Evolutionary conservation across 73 alveolate genomes (phyloP).

Genomic region (Breviolum minutum): DNA sequence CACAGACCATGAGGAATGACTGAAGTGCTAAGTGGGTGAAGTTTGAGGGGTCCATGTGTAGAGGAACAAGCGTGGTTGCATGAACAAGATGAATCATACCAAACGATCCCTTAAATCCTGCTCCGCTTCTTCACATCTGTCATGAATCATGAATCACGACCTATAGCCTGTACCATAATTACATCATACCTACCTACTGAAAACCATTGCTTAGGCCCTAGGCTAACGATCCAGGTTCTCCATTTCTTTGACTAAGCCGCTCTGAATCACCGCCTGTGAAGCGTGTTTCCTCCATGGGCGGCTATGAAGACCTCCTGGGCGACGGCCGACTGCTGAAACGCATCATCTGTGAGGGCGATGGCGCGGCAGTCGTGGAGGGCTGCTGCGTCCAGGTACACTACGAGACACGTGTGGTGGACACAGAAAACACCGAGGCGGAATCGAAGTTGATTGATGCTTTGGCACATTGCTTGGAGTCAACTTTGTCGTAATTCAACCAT

Average conservation of each 20-base stretch:
- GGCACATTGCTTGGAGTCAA: too few relatives aligned
- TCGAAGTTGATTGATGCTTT: too few relatives aligned
- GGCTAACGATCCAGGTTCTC: background rate
- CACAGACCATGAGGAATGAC: too few relatives aligned
- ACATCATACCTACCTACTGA: background rate
- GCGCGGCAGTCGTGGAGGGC: conserved; percentile 25
- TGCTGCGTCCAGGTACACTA: conserved; percentile 56
- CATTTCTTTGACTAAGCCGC: background rate
- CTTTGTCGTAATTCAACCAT: background rate
- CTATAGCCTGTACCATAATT: background rate
- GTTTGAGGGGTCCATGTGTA: too few relatives aligned
- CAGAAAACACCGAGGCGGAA: too few relatives aligned
- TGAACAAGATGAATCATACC: too few relatives aligned
- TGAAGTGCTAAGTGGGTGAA: too few relatives aligned
- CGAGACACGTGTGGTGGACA: conserved; percentile 65
- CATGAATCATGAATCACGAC: background rate
- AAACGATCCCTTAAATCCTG: too few relatives aligned
- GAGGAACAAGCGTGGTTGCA: too few relatives aligned
- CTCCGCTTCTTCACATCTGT: background rate
- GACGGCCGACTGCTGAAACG: conserved; percentile 82
- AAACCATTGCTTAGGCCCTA: background rate
- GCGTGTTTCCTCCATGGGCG: conserved; percentile 18
- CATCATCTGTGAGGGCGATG: background rate
- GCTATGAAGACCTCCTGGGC: conserved; percentile 42
- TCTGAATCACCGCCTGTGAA: background rate